phyloP scores from a whole-genome alignment of 2,329 filamentous ascomycete species.

The Phialocephala subalpina region DNA sequence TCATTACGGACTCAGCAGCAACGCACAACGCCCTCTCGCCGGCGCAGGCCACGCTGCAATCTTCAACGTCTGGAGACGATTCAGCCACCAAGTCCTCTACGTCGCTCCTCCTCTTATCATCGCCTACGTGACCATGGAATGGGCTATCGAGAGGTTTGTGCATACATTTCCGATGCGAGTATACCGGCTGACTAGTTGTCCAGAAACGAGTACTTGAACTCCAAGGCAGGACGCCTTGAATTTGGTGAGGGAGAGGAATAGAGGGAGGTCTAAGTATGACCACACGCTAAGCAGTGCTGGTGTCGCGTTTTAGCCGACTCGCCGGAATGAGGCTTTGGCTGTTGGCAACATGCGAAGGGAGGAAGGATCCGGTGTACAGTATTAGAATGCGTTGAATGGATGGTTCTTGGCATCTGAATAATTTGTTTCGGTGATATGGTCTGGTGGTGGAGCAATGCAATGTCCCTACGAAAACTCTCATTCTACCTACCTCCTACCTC shows the following conservation, averaged over 20 bases:
- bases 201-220: constrained; percentile 85
- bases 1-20: constrained; percentile 80
- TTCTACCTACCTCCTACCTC: background rate
- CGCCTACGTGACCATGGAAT: constrained; percentile 86
- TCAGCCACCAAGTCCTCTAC: constrained; percentile 87
- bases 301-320: constrained; percentile 38
- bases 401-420: constrained; percentile 20
- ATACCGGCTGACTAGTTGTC: constrained; percentile 13
- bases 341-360: constrained; percentile 24
- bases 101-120: constrained; percentile 79
- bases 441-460: background rate
- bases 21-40: constrained; percentile 89
- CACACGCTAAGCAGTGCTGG: constrained; percentile 35
- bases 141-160: constrained; percentile 88
- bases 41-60: constrained; percentile 80
- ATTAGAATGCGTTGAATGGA: constrained; percentile 40
- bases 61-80: constrained; percentile 95
- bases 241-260: constrained; percentile 52
- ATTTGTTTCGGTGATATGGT: background rate
- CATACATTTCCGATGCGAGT: background rate
- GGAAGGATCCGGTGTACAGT: constrained; percentile 38
- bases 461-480: background rate
- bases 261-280: constrained; percentile 28
- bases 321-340: constrained; percentile 25
- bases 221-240: constrained; percentile 73